Evolutionary conservation across 1,139 yeast genomes (phyloP).

Genomic region (Yamadazyma kanchanaburiensis): DNA sequence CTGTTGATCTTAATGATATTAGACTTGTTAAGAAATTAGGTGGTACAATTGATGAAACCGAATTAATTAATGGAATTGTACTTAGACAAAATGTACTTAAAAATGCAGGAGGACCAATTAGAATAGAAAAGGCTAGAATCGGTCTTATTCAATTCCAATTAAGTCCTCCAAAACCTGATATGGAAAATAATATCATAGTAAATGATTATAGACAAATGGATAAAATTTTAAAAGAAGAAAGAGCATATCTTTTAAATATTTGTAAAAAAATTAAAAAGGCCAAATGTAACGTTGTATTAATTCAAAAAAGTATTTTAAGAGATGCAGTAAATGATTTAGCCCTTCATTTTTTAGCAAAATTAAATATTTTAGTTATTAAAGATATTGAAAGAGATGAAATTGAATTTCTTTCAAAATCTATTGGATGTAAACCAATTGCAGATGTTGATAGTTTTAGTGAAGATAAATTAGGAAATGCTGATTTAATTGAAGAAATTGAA

Average conservation of each 20-base stretch:
- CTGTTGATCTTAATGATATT: slow-evolving; percentile 85
- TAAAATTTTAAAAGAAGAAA: slow-evolving; percentile 93
- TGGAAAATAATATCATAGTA: slow-evolving; percentile 96
- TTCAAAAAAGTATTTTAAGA: slow-evolving; percentile 91
- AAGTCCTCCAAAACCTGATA: slow-evolving; percentile 98
- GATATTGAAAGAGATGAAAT: slow-evolving; percentile 97
- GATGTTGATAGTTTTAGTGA: slow-evolving; percentile 91
- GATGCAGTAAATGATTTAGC: slow-evolving; percentile 98
- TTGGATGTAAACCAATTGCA: slow-evolving; percentile 95
- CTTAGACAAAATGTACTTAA: slow-evolving; percentile 87
- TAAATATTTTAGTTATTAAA: slow-evolving; percentile 89
- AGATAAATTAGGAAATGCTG: slow-evolving; percentile 89
- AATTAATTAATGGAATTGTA: slow-evolving; percentile 88
- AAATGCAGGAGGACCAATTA: slow-evolving; percentile 92
- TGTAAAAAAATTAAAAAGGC: slow-evolving; percentile 96
- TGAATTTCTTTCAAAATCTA: slow-evolving; percentile 86
- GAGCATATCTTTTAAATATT: slow-evolving; percentile 89
- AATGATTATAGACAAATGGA: slow-evolving; percentile 99
- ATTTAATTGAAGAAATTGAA: slow-evolving; percentile 87
- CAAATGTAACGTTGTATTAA: slow-evolving; percentile 89
- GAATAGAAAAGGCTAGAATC: slow-evolving; percentile 90
- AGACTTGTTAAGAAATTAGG: slow-evolving; percentile 91
- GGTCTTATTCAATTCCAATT: slow-evolving; percentile 94
- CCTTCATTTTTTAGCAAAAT: slow-evolving; percentile 86
- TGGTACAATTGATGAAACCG: slow-evolving; percentile 96